These are phyloP conservation scores for Aureobasidium sp. DNA, from an alignment of 2,329 filamentous ascomycete genomes.

Conservation along the genomic window DNA sequence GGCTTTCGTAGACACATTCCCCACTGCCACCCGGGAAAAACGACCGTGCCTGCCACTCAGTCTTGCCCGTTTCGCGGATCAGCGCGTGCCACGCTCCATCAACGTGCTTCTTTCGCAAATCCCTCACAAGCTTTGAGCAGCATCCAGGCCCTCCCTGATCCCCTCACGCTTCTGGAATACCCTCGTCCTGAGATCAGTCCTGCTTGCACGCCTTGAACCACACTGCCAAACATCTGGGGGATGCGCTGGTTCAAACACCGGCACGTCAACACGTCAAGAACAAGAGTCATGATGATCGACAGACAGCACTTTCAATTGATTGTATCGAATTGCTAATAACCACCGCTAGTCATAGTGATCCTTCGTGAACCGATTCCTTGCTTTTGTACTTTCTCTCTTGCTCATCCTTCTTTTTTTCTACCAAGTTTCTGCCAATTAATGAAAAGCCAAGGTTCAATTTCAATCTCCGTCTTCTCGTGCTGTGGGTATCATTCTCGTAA, in stretches of 20 bases:
- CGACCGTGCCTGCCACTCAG: slow-evolving; percentile 5
- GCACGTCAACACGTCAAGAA: neutral
- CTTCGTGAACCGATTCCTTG: neutral
- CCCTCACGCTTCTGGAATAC: no score
- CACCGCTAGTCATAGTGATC: neutral
- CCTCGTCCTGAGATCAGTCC: neutral
- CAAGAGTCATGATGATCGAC: neutral
- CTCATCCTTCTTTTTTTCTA: neutral
- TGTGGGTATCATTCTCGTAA: neutral
- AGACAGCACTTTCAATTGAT: neutral
- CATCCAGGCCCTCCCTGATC: neutral
- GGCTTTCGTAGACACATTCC: neutral
- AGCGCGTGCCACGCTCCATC: slow-evolving; percentile 5
- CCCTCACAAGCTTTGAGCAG: neutral
- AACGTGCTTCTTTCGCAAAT: neutral
- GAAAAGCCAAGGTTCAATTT: neutral
- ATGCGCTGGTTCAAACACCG: neutral
- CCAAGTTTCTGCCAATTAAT: neutral
- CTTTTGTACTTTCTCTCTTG: neutral
- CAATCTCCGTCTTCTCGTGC: neutral
- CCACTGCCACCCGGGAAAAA: neutral
- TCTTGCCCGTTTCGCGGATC: neutral
- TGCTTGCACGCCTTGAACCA: neutral
- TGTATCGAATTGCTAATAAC: neutral
- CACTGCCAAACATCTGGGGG: neutral